Conservation (phyloP, 345 rosid genomes). For the Turnera subulata region DNA sequence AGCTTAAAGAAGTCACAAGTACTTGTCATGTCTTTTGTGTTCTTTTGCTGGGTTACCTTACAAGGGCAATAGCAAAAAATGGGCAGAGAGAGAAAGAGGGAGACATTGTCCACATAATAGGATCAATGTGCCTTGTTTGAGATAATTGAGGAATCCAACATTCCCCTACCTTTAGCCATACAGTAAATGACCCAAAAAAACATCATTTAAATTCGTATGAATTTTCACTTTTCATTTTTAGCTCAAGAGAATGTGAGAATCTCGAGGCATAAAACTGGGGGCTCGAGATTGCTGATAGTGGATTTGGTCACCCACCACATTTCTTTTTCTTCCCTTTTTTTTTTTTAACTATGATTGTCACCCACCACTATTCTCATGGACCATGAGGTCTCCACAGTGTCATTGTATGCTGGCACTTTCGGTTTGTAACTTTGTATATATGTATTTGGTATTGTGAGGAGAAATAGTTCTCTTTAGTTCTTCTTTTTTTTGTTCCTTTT, state of each 20-base stretch:
- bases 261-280: constrained; percentile 28
- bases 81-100: not conserved
- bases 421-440: too few relatives aligned
- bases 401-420: too few relatives aligned
- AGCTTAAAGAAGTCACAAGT: not conserved
- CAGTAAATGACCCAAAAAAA: constrained; percentile 29
- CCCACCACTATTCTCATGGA: too few relatives aligned
- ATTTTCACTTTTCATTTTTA: not conserved
- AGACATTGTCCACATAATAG: not conserved
- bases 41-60: not conserved
- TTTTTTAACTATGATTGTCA: not conserved
- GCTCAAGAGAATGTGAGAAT: constrained; percentile 44
- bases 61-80: not conserved
- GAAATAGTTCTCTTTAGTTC: not conserved
- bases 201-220: too few relatives aligned
- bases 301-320: constrained; percentile 34
- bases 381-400: too few relatives aligned
- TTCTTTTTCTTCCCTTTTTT: not conserved
- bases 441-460: too few relatives aligned
- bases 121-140: constrained; percentile 15
- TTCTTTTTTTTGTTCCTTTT: not conserved
- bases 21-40: constrained; percentile 8
- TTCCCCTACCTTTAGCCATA: constrained; percentile 39
- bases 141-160: constrained; percentile 37
- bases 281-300: constrained; percentile 30